Evolutionary conservation across 108 stramenopile genomes (phyloP), one percentile per base, ranked within the genome.

Genomic region (Fragilaria radians): DNA sequence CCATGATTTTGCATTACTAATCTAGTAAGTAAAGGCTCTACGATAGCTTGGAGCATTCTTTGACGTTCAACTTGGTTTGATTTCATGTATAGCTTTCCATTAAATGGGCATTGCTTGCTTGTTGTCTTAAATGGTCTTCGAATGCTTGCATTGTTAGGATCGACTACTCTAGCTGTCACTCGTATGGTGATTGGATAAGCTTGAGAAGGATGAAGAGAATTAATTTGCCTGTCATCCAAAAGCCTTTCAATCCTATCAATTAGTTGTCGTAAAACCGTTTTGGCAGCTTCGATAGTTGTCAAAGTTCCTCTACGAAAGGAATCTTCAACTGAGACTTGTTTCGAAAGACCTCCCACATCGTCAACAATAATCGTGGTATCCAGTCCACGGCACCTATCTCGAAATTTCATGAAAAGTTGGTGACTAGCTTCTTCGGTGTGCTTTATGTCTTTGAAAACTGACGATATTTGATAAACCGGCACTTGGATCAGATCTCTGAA

Each of bases 271-370:
- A 76, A 26, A 1, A 25, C 74, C 0, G 62, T 28, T 17, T 53
- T 4, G 0, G 73, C 74, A 5, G 25, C 45, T 7, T 69, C 53
- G 0, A 32, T 23, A 4, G 58, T 69, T 46, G 21, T 47, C 17
- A 72, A 0, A 14, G 77, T 74, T 5, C 71, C 74, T 46, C 77
- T 66, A 22, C 61, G 66, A 71, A 76, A 82, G 17, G 81, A 82
- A 62, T 82, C 61, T 70, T 82, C 81, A 1, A 82, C 77, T 4
- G 81, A 82, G 0, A 82, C 71, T 7, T 74, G 72, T 51, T 76
- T 76, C 47, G 72, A 51, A 1, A 65, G 45, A 25, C 66, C 77
- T 26, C 81, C 81, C 9, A 70, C 57, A 28, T 82, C 81, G 52
- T 82, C 81, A 0, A 53, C 27, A 28, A 82, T 30, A 1, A 14